These are phyloP conservation scores for Diplodia intermedia DNA, from an alignment of 2,329 filamentous ascomycete species.

Conservation along the genomic window DNA sequence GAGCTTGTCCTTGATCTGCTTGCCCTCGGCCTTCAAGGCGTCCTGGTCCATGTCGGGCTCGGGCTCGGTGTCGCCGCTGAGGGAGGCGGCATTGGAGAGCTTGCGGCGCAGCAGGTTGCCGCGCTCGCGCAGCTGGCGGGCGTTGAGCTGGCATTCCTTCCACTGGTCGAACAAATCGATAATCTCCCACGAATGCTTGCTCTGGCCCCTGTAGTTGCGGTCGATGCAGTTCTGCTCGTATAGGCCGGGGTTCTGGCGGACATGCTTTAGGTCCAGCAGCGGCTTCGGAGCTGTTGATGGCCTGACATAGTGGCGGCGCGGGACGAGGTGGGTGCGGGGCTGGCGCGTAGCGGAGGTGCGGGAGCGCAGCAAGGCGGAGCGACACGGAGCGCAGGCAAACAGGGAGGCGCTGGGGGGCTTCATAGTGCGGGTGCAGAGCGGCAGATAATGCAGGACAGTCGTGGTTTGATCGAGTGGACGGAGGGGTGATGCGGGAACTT, in stretches of 20 bases:
- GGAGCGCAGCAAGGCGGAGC: slow-evolving; percentile 32
- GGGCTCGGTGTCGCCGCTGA: slow-evolving; percentile 39
- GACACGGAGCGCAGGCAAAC: slow-evolving; percentile 35
- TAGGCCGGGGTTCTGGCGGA: slow-evolving; percentile 81
- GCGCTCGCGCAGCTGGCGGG: slow-evolving; percentile 67
- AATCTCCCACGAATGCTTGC: slow-evolving; percentile 61
- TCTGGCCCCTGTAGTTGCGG: slow-evolving; percentile 75
- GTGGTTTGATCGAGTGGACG: slow-evolving; percentile 24
- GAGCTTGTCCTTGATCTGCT: slow-evolving; percentile 68
- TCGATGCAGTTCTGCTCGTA: slow-evolving; percentile 84
- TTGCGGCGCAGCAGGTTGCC: slow-evolving; percentile 69
- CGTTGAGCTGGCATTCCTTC: slow-evolving; percentile 62
- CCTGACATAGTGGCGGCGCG: slow-evolving; percentile 56
- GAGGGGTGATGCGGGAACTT: slow-evolving; percentile 20
- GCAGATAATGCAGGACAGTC: slow-evolving; percentile 21
- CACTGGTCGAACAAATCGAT: slow-evolving; percentile 57
- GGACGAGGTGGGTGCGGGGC: slow-evolving; percentile 18
- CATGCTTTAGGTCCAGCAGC: slow-evolving; percentile 83
- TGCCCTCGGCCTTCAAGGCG: slow-evolving; percentile 68
- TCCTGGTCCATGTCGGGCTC: slow-evolving; percentile 53
- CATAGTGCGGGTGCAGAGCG: slow-evolving; percentile 36
- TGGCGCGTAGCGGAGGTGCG: slow-evolving; percentile 7
- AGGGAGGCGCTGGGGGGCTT: slow-evolving; percentile 37
- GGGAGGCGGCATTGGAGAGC: slow-evolving; percentile 51
- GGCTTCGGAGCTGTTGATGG: slow-evolving; percentile 80